These are phyloP conservation scores for Dryas octopetala DNA, from an alignment of 306 rosid genomes.

Conservation along the genomic window DNA sequence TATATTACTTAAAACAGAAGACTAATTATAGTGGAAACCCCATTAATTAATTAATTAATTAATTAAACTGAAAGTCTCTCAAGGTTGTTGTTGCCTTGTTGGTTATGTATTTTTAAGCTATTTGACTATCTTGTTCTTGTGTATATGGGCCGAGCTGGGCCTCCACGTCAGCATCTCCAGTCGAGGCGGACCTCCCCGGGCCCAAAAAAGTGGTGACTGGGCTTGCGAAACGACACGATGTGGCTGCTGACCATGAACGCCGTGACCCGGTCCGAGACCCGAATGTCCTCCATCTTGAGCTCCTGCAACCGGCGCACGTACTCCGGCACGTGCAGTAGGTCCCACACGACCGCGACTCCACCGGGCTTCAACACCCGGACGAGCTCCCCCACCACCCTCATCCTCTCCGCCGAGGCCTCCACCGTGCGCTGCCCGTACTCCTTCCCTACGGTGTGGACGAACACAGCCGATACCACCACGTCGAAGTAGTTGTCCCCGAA, in stretches of 20 bases:
- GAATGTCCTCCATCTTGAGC: slow-evolving; percentile 85
- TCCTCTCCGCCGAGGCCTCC: slow-evolving; percentile 97
- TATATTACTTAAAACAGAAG: background rate
- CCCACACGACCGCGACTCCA: slow-evolving; percentile 93
- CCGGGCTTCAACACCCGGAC: slow-evolving; percentile 89
- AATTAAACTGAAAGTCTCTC: background rate
- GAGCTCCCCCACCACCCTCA: slow-evolving; percentile 86
- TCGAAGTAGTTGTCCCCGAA: slow-evolving; percentile 89
- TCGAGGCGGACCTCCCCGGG: slow-evolving; percentile 85
- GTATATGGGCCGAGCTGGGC: slow-evolving; percentile 1
- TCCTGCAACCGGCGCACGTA: slow-evolving; percentile 82
- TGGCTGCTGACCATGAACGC: slow-evolving; percentile 97
- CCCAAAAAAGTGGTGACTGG: slow-evolving; percentile 68
- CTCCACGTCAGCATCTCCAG: slow-evolving; percentile 70
- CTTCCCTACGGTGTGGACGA: slow-evolving; percentile 85
- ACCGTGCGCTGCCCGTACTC: slow-evolving; percentile 79
- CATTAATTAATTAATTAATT: background rate
- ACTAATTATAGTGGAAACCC: background rate
- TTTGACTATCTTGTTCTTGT: background rate
- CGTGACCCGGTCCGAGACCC: slow-evolving; percentile 82
- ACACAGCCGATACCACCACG: slow-evolving; percentile 92
- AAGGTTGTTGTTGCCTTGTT: background rate
- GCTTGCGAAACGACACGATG: slow-evolving; percentile 84
- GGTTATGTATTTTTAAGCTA: background rate
- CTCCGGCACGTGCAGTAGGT: slow-evolving; percentile 89